Percentiles rank a stretch among this genome's conserved stretches.
Evolutionary conservation across 2,329 filamentous ascomycete genomes (phyloP).

Genomic region (Talaromyces funiculosus): DNA sequence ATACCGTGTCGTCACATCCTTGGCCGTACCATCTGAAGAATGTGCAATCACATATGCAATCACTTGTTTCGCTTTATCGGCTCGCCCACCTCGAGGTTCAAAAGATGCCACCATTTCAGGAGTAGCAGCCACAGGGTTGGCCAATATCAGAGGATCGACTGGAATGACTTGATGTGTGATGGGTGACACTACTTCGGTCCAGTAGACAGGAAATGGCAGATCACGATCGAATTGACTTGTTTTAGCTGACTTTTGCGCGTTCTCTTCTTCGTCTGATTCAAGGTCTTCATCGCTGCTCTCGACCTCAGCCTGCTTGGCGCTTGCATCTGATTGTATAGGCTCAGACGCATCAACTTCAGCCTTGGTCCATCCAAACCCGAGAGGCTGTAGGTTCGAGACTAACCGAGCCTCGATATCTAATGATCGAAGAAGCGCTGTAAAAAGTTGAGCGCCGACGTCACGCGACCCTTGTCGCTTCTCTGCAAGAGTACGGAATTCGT

Average conservation of each 20-base stretch:
- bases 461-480: constrained; percentile 70
- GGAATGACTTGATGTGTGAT: constrained; percentile 72
- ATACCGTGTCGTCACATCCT: constrained; percentile 91
- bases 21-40: constrained; percentile 78
- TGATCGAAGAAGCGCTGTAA: constrained; percentile 75
- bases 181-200: constrained; percentile 83
- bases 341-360: constrained; percentile 64
- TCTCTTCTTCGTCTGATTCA: constrained; percentile 13
- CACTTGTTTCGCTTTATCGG: constrained; percentile 80
- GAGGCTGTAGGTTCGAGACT: constrained; percentile 75
- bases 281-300: background rate
- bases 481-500: constrained; percentile 65
- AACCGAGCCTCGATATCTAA: constrained; percentile 77
- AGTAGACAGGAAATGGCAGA: constrained; percentile 80
- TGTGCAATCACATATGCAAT: constrained; percentile 85
- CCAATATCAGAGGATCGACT: constrained; percentile 67
- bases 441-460: constrained; percentile 83
- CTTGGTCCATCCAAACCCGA: constrained; percentile 89
- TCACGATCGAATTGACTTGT: constrained; percentile 63
- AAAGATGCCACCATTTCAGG: constrained; percentile 67
- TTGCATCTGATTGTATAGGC: constrained; percentile 14
- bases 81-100: constrained; percentile 75
- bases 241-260: constrained; percentile 14
- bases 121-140: constrained; percentile 63
- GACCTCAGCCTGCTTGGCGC: constrained; percentile 16